phyloP scores from a whole-genome alignment of 352 stramenopile species.

The Globisporangium sylvaticum region DNA sequence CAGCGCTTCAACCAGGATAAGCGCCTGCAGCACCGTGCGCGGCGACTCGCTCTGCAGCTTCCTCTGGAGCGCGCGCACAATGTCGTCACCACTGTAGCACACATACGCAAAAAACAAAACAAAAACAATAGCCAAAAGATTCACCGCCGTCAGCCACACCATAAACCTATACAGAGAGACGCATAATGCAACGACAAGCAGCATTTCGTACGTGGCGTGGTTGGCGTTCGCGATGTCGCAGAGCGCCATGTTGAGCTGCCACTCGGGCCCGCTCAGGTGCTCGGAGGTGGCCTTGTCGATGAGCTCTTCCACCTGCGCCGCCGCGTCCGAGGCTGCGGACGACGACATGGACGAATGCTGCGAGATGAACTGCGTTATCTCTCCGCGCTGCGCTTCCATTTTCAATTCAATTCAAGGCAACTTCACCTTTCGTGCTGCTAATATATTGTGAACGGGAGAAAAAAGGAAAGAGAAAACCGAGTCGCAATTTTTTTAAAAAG shows the following conservation, averaged over 20 bases:
- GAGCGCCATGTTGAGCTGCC: slow-evolving; percentile 69
- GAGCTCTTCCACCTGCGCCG: slow-evolving; percentile 36
- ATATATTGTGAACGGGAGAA: background rate
- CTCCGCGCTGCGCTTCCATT: slow-evolving; percentile 1
- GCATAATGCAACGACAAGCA: background rate
- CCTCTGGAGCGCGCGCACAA: slow-evolving; percentile 54
- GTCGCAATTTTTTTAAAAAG: too few species aligned
- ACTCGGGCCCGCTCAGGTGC: slow-evolving; percentile 47
- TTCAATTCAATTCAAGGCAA: background rate
- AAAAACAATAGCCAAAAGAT: background rate
- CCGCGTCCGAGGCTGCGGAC: background rate
- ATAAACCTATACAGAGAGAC: background rate
- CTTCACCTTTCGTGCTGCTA: background rate
- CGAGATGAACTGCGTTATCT: slow-evolving; percentile 3
- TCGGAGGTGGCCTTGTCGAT: slow-evolving; percentile 57
- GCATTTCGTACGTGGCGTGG: slow-evolving; percentile 30
- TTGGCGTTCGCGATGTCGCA: slow-evolving; percentile 66
- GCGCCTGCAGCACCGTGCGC: slow-evolving; percentile 41
- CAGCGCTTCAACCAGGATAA: slow-evolving; percentile 66
- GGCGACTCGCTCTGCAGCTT: slow-evolving; percentile 50
- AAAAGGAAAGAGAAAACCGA: too few species aligned
- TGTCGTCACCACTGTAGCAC: slow-evolving; percentile 43
- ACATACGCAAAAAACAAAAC: background rate
- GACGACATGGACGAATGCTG: slow-evolving; percentile 6
- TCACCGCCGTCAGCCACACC: background rate